Percentiles rank a stretch among this genome's conserved stretches.
Evolutionary conservation across 2,329 filamentous ascomycete species (phyloP).

Genomic region (Fonsecaea multimorphosa): DNA sequence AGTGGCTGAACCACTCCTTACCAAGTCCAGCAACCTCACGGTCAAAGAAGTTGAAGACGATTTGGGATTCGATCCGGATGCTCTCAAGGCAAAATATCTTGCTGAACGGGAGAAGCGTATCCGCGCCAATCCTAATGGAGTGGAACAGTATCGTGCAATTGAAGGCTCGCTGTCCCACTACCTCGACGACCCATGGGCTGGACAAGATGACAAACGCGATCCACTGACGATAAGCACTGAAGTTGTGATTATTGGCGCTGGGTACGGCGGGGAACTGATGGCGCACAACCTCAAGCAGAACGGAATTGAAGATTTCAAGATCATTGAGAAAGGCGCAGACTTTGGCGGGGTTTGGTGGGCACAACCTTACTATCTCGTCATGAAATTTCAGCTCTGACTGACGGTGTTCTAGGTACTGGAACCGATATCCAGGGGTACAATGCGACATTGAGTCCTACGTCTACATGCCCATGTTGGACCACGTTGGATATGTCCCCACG

Average conservation of each 20-base stretch:
- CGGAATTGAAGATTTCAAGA: background rate
- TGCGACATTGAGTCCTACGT: constrained; percentile 31
- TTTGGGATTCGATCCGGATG: background rate
- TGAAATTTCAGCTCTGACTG: background rate
- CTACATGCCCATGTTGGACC: constrained; percentile 36
- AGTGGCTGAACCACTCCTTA: background rate
- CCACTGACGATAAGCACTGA: background rate
- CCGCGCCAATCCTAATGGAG: constrained; percentile 2
- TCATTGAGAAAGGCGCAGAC: background rate
- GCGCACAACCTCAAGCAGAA: background rate
- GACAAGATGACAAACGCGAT: background rate
- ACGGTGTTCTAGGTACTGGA: constrained; percentile 32
- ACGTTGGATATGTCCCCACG: constrained; percentile 31
- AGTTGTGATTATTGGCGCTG: background rate
- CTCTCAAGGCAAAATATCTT: background rate
- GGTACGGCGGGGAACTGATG: background rate
- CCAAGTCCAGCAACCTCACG: background rate
- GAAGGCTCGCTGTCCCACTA: constrained; percentile 2
- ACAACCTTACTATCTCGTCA: background rate
- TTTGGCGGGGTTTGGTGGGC: background rate
- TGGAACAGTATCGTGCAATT: constrained; percentile 2
- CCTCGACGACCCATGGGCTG: background rate
- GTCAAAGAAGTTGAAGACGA: background rate
- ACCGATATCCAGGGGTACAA: constrained; percentile 39
- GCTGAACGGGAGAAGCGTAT: constrained; percentile 2